These are phyloP conservation scores for Earliella scabrosa DNA, from an alignment of 1,284 basidiomycete genomes.

Conservation along the genomic window DNA sequence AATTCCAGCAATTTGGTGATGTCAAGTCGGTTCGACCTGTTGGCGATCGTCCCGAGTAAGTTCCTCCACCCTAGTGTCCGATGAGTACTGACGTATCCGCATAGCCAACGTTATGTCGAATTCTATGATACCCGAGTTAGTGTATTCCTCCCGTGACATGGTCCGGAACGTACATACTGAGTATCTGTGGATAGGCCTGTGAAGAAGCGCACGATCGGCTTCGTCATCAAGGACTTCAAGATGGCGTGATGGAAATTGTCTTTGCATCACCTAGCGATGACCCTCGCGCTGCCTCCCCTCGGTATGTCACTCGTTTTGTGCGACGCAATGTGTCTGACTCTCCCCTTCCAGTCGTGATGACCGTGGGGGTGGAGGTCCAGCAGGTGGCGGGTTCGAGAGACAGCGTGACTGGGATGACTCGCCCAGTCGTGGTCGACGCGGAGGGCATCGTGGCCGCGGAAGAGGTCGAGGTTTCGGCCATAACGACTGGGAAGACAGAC, in stretches of 20 bases:
- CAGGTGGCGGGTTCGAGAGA: constrained; percentile 38
- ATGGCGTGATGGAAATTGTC: constrained; percentile 86
- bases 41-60: constrained; percentile 74
- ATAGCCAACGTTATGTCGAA: constrained; percentile 84
- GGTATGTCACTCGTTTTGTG: constrained; percentile 14
- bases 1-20: constrained; percentile 89
- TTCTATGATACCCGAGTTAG: constrained; percentile 86
- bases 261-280: constrained; percentile 84
- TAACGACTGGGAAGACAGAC: constrained; percentile 49
- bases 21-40: constrained; percentile 79
- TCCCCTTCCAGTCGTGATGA: constrained; percentile 19
- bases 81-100: neutral
- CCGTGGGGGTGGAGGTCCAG: constrained; percentile 1
- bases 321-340: neutral
- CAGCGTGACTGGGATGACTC: constrained; percentile 54
- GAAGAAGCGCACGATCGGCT: constrained; percentile 83
- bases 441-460: constrained; percentile 38
- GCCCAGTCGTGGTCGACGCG: constrained; percentile 37
- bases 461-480: constrained; percentile 33
- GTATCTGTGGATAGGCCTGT: constrained; percentile 54
- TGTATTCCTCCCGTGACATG: neutral
- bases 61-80: constrained; percentile 17
- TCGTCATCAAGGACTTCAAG: constrained; percentile 77
- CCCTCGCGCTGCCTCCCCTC: constrained; percentile 34
- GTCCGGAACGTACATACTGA: neutral